These are phyloP conservation scores for Sordaria brevicollis DNA, from an alignment of 495 filamentous ascomycete species.

Conservation along the genomic window DNA sequence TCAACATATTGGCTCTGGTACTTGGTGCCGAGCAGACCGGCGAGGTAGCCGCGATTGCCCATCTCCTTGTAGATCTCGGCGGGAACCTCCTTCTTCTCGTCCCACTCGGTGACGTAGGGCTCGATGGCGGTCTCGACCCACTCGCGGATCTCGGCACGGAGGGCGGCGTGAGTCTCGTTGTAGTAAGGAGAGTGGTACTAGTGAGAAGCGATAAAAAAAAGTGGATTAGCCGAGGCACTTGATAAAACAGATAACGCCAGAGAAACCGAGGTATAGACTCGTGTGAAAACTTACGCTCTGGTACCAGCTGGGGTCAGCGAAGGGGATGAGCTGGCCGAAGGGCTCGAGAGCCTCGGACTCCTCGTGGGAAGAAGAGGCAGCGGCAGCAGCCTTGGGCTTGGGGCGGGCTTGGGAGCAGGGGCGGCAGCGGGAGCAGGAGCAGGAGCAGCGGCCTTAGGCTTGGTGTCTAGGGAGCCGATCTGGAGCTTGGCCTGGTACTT, in stretches of 20 bases:
- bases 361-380: slow-evolving; percentile 40
- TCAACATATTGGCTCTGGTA: slow-evolving; percentile 67
- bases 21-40: slow-evolving; percentile 72
- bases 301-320: slow-evolving; percentile 90
- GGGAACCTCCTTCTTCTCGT: slow-evolving; percentile 84
- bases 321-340: slow-evolving; percentile 81
- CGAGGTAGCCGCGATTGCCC: slow-evolving; percentile 85
- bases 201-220: neutral
- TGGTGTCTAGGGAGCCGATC: slow-evolving; percentile 82
- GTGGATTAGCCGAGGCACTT: neutral
- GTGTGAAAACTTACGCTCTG: slow-evolving; percentile 78
- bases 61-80: slow-evolving; percentile 87
- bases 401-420: slow-evolving; percentile 24
- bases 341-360: slow-evolving; percentile 65
- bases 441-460: slow-evolving; percentile 51
- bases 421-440: slow-evolving; percentile 45
- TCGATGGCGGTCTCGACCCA: slow-evolving; percentile 89
- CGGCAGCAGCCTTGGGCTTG: slow-evolving; percentile 41
- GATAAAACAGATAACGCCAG: neutral
- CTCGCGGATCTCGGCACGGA: slow-evolving; percentile 79
- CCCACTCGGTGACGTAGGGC: slow-evolving; percentile 91
- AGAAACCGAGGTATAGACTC: neutral
- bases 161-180: slow-evolving; percentile 82
- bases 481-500: slow-evolving; percentile 85
- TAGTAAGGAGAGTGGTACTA: slow-evolving; percentile 94